A percentile compares a stretch with the other conserved stretches of the same genome.
Evolutionary conservation across 1,139 yeast genomes (phyloP).

Genomic region (Scheffersomyces segobiensis): DNA sequence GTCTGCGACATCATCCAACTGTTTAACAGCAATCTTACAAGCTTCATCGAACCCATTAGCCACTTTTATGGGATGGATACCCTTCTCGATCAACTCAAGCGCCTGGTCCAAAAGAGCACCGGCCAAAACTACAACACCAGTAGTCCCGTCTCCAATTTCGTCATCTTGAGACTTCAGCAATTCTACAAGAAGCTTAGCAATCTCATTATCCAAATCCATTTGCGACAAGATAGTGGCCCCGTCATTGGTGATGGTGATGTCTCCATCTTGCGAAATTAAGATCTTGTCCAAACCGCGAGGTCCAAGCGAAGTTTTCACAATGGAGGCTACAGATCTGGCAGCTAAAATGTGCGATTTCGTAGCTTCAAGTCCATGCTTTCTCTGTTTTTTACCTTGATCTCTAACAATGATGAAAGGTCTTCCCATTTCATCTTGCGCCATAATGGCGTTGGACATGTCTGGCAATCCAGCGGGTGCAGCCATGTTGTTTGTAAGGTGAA

Average conservation of each 20-base stretch:
- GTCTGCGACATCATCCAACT: slow-evolving; percentile 76
- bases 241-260: slow-evolving; percentile 95
- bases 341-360: slow-evolving; percentile 94
- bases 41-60: slow-evolving; percentile 99
- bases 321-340: slow-evolving; percentile 92
- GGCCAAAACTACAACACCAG: slow-evolving; percentile 97
- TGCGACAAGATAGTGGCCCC: slow-evolving; percentile 96
- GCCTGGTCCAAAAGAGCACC: slow-evolving; percentile 95
- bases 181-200: slow-evolving; percentile 93
- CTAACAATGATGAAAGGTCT: slow-evolving; percentile 96
- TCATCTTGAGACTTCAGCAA: slow-evolving; percentile 95
- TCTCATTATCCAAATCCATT: slow-evolving; percentile 95
- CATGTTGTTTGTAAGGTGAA: slow-evolving; percentile 14
- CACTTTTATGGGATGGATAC: slow-evolving; percentile 94
- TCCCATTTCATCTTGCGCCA: slow-evolving; percentile 99
- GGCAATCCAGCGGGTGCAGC: slow-evolving; percentile 62
- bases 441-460: slow-evolving; percentile 94
- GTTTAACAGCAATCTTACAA: slow-evolving; percentile 81
- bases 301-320: slow-evolving; percentile 89
- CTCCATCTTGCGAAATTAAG: slow-evolving; percentile 90
- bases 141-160: slow-evolving; percentile 99
- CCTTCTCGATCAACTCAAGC: slow-evolving; percentile 88
- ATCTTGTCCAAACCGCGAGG: slow-evolving; percentile 99
- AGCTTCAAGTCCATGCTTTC: slow-evolving; percentile 93
- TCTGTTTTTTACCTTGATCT: slow-evolving; percentile 92